Evolutionary conservation across 2,329 filamentous ascomycete genomes (phyloP).

Genomic region (Alternaria gansuensis): DNA sequence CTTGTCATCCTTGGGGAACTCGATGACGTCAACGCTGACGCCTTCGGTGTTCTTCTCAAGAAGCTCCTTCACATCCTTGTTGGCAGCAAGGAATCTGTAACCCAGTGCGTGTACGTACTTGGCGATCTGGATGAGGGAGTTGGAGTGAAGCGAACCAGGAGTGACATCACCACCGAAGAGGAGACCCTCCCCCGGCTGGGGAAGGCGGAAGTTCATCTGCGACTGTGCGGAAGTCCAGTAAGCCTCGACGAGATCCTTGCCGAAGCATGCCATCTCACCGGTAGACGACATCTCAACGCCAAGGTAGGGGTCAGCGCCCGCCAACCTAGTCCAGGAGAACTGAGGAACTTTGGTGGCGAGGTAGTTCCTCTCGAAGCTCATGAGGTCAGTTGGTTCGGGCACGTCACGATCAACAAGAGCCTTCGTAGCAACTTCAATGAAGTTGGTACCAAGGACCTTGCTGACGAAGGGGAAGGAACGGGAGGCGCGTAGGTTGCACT

Average conservation of each 20-base stretch:
- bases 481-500: conserved; percentile 96
- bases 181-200: conserved; percentile 92
- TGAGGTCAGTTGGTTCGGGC: conserved; percentile 84
- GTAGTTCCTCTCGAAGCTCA: conserved; percentile 89
- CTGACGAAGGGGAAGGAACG: conserved; percentile 98
- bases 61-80: conserved; percentile 80
- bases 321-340: conserved; percentile 98
- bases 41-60: conserved; percentile 76
- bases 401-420: conserved; percentile 87
- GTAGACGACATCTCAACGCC: conserved; percentile 98
- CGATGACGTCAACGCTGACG: conserved; percentile 84
- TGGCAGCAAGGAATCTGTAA: conserved; percentile 93
- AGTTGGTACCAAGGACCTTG: conserved; percentile 96
- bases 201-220: conserved; percentile 99
- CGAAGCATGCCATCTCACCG: conserved; percentile 98
- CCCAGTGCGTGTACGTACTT: conserved; percentile 87
- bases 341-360: conserved; percentile 97
- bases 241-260: conserved; percentile 92
- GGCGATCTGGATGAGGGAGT: conserved; percentile 78
- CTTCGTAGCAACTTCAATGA: conserved; percentile 94
- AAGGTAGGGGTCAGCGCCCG: conserved; percentile 95
- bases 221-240: conserved; percentile 98
- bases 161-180: conserved; percentile 87
- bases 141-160: conserved; percentile 57
- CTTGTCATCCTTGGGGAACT: conserved; percentile 97